Conservation (phyloP, 495 filamentous ascomycete genomes). For the Xylaria acuta region DNA sequence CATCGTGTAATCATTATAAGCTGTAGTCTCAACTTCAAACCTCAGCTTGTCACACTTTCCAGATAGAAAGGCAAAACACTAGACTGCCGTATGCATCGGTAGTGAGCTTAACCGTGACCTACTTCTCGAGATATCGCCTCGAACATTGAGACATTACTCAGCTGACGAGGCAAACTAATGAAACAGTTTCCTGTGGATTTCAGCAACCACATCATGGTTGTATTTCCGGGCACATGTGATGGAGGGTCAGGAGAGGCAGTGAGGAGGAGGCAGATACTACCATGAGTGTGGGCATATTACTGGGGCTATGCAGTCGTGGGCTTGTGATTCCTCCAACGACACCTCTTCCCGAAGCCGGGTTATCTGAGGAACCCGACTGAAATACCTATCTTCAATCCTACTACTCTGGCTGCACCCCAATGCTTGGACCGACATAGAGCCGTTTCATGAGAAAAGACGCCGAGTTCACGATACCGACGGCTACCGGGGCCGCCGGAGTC, state of each 20-base stretch:
- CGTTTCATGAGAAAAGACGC: neutral
- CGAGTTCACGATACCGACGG: conserved; percentile 9
- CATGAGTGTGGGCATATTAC: neutral
- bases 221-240: neutral
- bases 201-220: neutral
- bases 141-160: neutral
- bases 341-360: neutral
- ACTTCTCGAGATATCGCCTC: neutral
- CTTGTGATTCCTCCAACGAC: neutral
- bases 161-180: neutral
- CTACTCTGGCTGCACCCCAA: neutral
- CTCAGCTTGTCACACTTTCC: neutral
- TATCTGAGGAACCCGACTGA: neutral
- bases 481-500: neutral
- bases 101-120: neutral
- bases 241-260: neutral
- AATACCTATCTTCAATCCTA: neutral
- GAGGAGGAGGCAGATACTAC: neutral
- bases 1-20: neutral
- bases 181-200: neutral
- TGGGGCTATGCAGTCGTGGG: neutral
- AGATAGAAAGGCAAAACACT: neutral
- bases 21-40: conserved; percentile 1
- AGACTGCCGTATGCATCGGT: neutral
- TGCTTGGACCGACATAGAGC: neutral